These are phyloP conservation scores for Salmacisia buchloeana DNA, from an alignment of 1,284 basidiomycete species.

Conservation along the genomic window DNA sequence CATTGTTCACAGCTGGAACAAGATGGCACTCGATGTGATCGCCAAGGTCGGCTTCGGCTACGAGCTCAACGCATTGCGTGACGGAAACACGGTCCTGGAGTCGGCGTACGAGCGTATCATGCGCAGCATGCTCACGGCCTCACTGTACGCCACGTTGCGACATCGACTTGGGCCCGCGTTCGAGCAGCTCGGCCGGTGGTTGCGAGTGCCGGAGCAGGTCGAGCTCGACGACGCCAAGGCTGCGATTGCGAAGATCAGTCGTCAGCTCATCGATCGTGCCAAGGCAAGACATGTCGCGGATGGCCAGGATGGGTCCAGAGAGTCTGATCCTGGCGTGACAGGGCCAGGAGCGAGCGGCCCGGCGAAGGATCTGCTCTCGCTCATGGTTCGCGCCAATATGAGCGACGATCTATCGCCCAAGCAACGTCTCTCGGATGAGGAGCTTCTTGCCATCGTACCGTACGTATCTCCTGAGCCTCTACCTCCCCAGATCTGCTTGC, in stretches of 20 bases:
- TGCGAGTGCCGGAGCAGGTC: not conserved
- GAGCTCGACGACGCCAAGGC: not conserved
- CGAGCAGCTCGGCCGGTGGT: not conserved
- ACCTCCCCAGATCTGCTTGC: not conserved
- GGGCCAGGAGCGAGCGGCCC: not conserved
- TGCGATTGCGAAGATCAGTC: not conserved
- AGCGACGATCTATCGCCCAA: not conserved
- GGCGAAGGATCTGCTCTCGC: conserved; percentile 7
- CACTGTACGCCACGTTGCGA: not conserved
- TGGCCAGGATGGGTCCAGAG: too few species aligned
- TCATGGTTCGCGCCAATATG: conserved; percentile 2
- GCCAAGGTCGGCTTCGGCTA: not conserved
- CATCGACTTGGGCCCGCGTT: not conserved
- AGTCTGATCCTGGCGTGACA: too few species aligned
- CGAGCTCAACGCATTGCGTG: not conserved
- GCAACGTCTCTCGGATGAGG: conserved; percentile 9
- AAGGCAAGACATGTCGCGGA: not conserved
- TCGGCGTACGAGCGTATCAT: not conserved
- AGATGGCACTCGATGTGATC: not conserved
- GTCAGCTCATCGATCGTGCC: not conserved
- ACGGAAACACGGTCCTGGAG: not conserved
- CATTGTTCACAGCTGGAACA: not conserved
- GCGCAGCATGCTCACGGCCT: not conserved
- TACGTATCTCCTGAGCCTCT: not conserved
- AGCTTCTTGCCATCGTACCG: conserved; percentile 4